phyloP scores from a whole-genome alignment of 129 eudicot species.

The Centella asiatica region DNA sequence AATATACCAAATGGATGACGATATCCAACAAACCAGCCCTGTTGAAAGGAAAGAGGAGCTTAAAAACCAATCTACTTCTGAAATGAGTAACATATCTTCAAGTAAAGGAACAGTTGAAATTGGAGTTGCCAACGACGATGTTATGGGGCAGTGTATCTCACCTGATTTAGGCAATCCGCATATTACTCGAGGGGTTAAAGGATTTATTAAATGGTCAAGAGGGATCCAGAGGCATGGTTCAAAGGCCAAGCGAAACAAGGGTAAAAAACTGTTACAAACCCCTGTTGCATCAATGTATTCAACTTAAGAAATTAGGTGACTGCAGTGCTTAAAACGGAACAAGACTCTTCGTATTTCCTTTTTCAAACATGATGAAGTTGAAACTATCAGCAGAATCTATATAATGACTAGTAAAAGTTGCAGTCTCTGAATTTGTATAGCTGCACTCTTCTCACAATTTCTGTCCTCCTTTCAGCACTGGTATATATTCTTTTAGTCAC shows the following conservation, averaged over 20 bases:
- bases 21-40: conserved; percentile 7
- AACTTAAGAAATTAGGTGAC: conserved; percentile 11
- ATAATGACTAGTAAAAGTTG: no score
- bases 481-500: no score
- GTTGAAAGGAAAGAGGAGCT: conserved; percentile 11
- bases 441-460: no score
- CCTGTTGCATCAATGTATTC: conserved; percentile 14
- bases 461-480: no score
- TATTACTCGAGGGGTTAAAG: conserved; percentile 31
- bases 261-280: conserved; percentile 16
- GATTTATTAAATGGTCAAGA: conserved; percentile 39
- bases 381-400: no score
- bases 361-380: not conserved
- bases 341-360: not conserved
- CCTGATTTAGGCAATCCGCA: conserved; percentile 24
- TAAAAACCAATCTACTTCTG: conserved; percentile 8
- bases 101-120: conserved; percentile 3
- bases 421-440: no score
- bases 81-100: not conserved
- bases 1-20: no score
- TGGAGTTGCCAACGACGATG: not conserved
- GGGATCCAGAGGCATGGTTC: conserved; percentile 21
- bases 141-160: conserved; percentile 7
- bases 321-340: not conserved
- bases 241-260: conserved; percentile 27